Conservation (phyloP, 257 asterid genomes). For the Hygrophila difformis region DNA sequence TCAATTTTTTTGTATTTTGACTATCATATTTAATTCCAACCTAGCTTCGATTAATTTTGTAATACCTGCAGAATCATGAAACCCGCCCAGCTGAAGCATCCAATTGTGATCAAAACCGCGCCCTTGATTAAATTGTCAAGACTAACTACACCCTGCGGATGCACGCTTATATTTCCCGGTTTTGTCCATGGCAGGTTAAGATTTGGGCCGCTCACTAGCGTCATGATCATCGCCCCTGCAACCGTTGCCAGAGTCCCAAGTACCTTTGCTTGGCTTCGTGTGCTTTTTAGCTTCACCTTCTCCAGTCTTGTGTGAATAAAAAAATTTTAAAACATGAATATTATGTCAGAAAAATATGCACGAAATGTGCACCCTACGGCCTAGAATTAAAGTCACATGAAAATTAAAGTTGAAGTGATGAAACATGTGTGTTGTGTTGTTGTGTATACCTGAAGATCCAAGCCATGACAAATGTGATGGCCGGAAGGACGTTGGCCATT, state of each 20-base stretch:
- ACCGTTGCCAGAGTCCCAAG: conserved; percentile 75
- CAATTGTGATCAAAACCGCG: conserved; percentile 63
- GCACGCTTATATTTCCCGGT: conserved; percentile 5
- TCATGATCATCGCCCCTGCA: conserved; percentile 98
- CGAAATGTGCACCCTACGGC: no score
- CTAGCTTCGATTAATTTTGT: no score
- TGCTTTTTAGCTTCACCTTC: conserved; percentile 57
- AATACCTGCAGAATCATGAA: conserved; percentile 56
- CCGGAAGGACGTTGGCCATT: conserved; percentile 90
- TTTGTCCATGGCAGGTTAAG: conserved; percentile 67
- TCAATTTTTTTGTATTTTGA: no score
- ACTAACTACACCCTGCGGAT: background rate
- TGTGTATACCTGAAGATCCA: conserved; percentile 55
- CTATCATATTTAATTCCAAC: no score
- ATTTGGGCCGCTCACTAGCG: conserved; percentile 62
- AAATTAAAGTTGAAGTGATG: no score
- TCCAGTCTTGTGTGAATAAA: conserved; percentile 43
- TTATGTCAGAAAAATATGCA: no score
- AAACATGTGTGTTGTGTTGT: background rate
- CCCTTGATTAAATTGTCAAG: conserved; percentile 73
- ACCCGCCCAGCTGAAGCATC: conserved; percentile 83
- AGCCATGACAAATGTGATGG: conserved; percentile 84
- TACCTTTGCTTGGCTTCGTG: conserved; percentile 87
- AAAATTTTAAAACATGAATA: no score
- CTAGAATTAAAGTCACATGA: no score